Evolutionary conservation across 495 filamentous ascomycete species (phyloP), one percentile per base, ranked within the genome.

Genomic region (Chaetomium tenue): DNA sequence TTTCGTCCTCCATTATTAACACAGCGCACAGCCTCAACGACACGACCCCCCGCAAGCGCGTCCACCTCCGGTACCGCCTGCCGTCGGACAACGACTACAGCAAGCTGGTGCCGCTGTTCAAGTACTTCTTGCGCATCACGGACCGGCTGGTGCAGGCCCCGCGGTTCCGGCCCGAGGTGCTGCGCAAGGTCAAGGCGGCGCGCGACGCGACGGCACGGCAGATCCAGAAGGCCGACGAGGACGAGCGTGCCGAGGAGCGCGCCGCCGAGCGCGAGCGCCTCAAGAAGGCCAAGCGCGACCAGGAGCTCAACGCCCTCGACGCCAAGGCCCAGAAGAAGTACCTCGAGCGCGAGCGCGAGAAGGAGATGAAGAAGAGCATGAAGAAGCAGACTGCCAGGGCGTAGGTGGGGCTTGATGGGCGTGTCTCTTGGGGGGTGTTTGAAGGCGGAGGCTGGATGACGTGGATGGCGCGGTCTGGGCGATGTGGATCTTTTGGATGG

Each of bases 241-340:
- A 92, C n/a, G 91, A 95, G 77, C 93, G 93, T 81, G 89, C 90
- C 54, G 94, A 97, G 79, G 95, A 98, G 83, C 81, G 92, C 44
- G 83, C 84, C 66, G 62, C 85, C 8, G 86, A 91, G 70, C 84
- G 85, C 20, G 94, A 97, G 75, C 91, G 90, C 83, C 78, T 84
- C 69, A 95, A 92, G 83, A 97, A 95, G 82, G 86, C 92, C 70
- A 92, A 96, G 83, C 83, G 94, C n/a, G 94, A 98, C 71, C 82
- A 84, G 56, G 82, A 87, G 77, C 78, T 98, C 58, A 90, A 88
- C 71, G 83, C 85, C 11, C 86, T 98, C 81, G 91, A 86, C 66
- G 93, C 93, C 22, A 93, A 96, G 69, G 92, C 94, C 70, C 94
- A 98, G 84, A 89, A 91, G 79, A 96, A 93, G 81, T 97, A 88